Evolutionary conservation across 257 asterid genomes (phyloP).

Genomic region (Salvia splendens): DNA sequence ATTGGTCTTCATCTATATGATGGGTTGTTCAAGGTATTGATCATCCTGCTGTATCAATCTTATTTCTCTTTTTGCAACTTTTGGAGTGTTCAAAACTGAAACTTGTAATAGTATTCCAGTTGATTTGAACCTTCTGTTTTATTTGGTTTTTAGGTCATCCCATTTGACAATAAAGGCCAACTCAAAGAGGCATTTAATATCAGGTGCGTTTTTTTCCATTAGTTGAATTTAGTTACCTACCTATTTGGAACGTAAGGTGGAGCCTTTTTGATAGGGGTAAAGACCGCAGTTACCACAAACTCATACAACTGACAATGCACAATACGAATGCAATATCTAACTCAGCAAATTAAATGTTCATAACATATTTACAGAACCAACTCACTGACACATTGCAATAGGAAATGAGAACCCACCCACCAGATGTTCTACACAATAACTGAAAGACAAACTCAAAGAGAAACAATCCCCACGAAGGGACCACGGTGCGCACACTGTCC

Average conservation of each 20-base stretch:
- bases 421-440: too few relatives aligned
- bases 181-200: constrained; percentile 91
- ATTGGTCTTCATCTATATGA: constrained; percentile 91
- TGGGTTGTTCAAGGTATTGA: constrained; percentile 79
- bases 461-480: too few relatives aligned
- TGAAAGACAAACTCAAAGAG: too few relatives aligned
- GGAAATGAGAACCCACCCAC: too few relatives aligned
- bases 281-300: too few relatives aligned
- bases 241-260: constrained; percentile 7
- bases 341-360: too few relatives aligned
- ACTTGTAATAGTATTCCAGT: not conserved
- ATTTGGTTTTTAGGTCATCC: constrained; percentile 64
- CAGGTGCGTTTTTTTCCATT: constrained; percentile 47
- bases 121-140: constrained; percentile 17
- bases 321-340: too few relatives aligned
- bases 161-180: constrained; percentile 89
- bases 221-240: constrained; percentile 1
- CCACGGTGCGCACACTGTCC: too few relatives aligned
- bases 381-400: too few relatives aligned
- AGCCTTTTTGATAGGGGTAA: not conserved
- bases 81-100: constrained; percentile 8
- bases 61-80: constrained; percentile 2
- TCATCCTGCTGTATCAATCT: constrained; percentile 14
- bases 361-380: too few relatives aligned
- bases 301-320: too few relatives aligned